Base-by-base conservation (phyloP, 495 filamentous ascomycete genomes). In the Rhypophila decipiens region DNA sequence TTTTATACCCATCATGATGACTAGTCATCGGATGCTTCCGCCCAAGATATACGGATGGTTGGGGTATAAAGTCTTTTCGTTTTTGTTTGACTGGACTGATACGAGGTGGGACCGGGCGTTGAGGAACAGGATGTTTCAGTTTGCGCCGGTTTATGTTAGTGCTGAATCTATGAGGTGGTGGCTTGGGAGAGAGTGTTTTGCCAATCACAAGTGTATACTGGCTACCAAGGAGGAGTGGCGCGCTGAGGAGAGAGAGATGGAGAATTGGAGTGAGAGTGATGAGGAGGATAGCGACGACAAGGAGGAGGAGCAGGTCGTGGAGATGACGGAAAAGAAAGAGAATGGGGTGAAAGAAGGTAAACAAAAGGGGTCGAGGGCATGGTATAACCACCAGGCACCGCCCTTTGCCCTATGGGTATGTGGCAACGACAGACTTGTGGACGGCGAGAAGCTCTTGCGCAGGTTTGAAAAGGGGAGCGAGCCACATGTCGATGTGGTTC, bases 1-100 rank as follows among this genome's bases (percentile, higher is more conserved):
- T 0, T 97, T 96, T 67, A 95, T 97, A 49, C 91, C 91, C 1
- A 69, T 95, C 57, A 97, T 96, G 91, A 86, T 95, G 83, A 75
- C 76, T 1, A 88, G 90, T 73, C 90, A 90, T 49, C 54, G 61
- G 0, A 42, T 77, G 9, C 64, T 95, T 4, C 78, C 82, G 4
- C 71, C 82, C 1, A 65, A 63, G 0, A 46, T 95, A 19, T 97
- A 95, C 55, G 90, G 88, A n/a, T 78, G 77, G 35, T 70, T 96
- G 23, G 93, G 89, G 5, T 97, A 97, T 58, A 82, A 78, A 37
- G 88, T 97, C 4, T 97, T 96, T 56, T 84, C 80, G 2, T 95
- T 90, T 57, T 70, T 97, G 3, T 96, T 97, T 67, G 76, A 84
- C 62, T 97, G 91, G 91, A 84, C 80, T 5, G 91, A 97, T 56